Evolutionary conservation across 1,284 basidiomycete genomes (phyloP).

Genomic region (Fistulina hepatica): DNA sequence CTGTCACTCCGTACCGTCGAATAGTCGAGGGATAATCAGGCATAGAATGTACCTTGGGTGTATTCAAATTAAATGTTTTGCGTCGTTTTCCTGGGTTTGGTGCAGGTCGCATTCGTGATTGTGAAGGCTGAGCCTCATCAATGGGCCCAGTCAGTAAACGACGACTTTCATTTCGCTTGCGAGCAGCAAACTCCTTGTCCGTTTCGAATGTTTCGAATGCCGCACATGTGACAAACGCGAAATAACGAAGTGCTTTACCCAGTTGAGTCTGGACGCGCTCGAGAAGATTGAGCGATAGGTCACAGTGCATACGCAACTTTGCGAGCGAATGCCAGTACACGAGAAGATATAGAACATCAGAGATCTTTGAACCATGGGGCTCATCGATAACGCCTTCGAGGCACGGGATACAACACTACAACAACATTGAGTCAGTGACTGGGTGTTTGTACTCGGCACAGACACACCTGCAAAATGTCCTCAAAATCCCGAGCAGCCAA

Average conservation of each 20-base stretch:
- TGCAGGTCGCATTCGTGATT: no score
- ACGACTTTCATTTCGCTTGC: slow-evolving; percentile 11
- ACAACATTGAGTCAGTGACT: no score
- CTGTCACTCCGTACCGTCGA: background rate
- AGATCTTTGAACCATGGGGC: slow-evolving; percentile 16
- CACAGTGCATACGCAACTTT: slow-evolving; percentile 21
- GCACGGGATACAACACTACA: slow-evolving; percentile 25
- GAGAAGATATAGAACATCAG: slow-evolving; percentile 16
- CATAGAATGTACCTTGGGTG: background rate
- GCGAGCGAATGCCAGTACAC: slow-evolving; percentile 24
- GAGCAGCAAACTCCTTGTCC: slow-evolving; percentile 12
- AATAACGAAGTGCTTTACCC: slow-evolving; percentile 14
- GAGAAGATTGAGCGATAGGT: slow-evolving; percentile 15
- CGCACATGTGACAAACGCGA: slow-evolving; percentile 11
- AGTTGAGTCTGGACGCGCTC: slow-evolving; percentile 14
- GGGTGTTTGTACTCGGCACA: background rate
- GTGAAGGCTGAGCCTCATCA: slow-evolving; percentile 2
- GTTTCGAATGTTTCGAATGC: slow-evolving; percentile 15
- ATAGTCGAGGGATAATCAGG: background rate
- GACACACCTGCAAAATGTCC: slow-evolving; percentile 16
- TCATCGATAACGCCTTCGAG: slow-evolving; percentile 20
- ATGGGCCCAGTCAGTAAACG: slow-evolving; percentile 5
- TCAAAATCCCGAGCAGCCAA: slow-evolving; percentile 25
- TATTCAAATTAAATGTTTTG: slow-evolving; percentile 1
- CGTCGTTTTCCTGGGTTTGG: no score